A percentile compares a stretch with the other conserved stretches of the same genome.
phyloP scores from a whole-genome alignment of 371 early-diverging fungal species.

The Mortierella sp. region DNA sequence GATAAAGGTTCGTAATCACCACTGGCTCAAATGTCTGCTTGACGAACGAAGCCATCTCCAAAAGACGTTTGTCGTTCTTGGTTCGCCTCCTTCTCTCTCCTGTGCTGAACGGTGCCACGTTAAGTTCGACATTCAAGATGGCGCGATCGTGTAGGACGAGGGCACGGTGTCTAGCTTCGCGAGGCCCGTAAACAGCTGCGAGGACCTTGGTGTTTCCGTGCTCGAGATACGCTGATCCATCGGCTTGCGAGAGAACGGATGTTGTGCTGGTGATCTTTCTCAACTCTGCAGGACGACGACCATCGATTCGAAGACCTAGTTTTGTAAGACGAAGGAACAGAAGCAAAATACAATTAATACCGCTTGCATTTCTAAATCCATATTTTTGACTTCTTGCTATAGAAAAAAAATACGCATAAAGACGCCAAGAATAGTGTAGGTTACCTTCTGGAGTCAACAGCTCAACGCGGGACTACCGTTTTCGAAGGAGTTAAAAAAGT shows the following conservation, averaged over 20 bases:
- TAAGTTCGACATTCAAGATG: slow-evolving; percentile 90
- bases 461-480: slow-evolving; percentile 69
- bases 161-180: slow-evolving; percentile 80
- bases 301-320: slow-evolving; percentile 91
- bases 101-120: slow-evolving; percentile 91
- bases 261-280: slow-evolving; percentile 85
- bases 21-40: slow-evolving; percentile 93
- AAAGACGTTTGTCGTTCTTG: slow-evolving; percentile 86
- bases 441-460: slow-evolving; percentile 77
- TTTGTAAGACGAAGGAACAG: too few species aligned
- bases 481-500: neutral
- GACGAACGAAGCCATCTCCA: slow-evolving; percentile 87
- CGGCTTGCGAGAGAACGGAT: slow-evolving; percentile 84
- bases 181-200: slow-evolving; percentile 93
- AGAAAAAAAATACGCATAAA: neutral
- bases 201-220: slow-evolving; percentile 96
- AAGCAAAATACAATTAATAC: neutral
- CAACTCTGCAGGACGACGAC: slow-evolving; percentile 91
- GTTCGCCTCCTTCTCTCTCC: slow-evolving; percentile 87
- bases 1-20: slow-evolving; percentile 79
- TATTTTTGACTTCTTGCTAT: too few species aligned
- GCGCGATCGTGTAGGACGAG: slow-evolving; percentile 81
- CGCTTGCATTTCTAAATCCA: neutral
- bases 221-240: slow-evolving; percentile 95
- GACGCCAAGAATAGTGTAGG: too few species aligned